Conservation (phyloP, 345 rosid species). For the Ceriops decandra region DNA sequence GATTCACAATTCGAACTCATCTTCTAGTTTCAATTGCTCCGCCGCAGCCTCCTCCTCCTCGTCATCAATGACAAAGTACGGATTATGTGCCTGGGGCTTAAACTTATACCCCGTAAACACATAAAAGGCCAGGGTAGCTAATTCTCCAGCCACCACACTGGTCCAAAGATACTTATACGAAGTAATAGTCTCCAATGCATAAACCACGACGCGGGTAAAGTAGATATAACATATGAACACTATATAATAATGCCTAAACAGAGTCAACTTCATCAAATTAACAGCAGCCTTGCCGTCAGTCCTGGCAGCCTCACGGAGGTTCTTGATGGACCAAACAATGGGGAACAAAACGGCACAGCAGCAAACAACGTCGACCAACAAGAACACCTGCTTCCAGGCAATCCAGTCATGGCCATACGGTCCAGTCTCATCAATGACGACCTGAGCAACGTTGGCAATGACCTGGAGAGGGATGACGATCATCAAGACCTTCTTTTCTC, state of each 20-base stretch:
- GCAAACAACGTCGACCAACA: conserved; percentile 88
- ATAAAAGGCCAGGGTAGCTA: conserved; percentile 84
- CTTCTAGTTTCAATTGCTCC: conserved; percentile 86
- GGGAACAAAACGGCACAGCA: conserved; percentile 95
- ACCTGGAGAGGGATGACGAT: conserved; percentile 95
- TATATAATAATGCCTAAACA: conserved; percentile 92
- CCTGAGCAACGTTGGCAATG: conserved; percentile 84
- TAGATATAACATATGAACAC: conserved; percentile 94
- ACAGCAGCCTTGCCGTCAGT: conserved; percentile 95
- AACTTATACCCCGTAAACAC: conserved; percentile 84
- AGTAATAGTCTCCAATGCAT: conserved; percentile 83
- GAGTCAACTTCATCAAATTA: conserved; percentile 80
- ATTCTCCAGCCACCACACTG: conserved; percentile 80
- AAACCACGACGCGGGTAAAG: conserved; percentile 89
- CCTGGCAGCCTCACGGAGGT: conserved; percentile 87
- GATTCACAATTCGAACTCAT: conserved; percentile 79
- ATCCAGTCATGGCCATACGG: conserved; percentile 78
- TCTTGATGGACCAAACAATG: conserved; percentile 98
- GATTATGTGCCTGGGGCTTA: conserved; percentile 91
- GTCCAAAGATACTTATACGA: conserved; percentile 90
- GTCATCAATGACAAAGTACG: conserved; percentile 87
- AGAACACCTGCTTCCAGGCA: conserved; percentile 89
- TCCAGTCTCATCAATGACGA: conserved; percentile 79
- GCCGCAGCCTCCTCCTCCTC: conserved; percentile 99
- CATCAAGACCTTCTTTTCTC: conserved; percentile 92